These are phyloP conservation scores for Syzygium oleosum DNA, from an alignment of 345 rosid species.

Conservation along the genomic window DNA sequence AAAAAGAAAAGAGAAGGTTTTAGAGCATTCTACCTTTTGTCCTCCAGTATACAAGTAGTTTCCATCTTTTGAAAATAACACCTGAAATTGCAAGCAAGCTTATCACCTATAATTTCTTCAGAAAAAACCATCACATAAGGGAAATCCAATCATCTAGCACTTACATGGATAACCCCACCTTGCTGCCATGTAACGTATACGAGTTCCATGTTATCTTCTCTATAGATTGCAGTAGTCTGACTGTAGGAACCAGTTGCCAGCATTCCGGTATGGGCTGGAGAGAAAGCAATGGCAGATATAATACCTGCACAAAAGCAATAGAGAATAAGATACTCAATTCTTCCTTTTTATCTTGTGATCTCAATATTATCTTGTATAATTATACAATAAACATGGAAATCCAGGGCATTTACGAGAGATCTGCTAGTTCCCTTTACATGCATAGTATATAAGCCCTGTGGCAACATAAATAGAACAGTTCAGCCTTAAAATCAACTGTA, in stretches of 20 bases:
- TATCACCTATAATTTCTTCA: background rate
- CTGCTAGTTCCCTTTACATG: too few relatives aligned
- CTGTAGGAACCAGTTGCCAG: conserved; percentile 88
- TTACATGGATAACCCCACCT: conserved; percentile 92
- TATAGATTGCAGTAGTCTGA: conserved; percentile 72
- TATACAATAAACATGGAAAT: background rate
- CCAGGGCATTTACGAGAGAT: too few relatives aligned
- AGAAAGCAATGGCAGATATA: conserved; percentile 75
- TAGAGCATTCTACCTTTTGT: conserved; percentile 49
- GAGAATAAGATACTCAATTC: background rate
- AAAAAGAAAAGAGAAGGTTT: background rate
- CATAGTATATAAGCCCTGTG: too few relatives aligned
- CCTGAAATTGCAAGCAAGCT: conserved; percentile 32
- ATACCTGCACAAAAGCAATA: conserved; percentile 41
- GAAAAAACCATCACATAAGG: background rate
- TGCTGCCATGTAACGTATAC: conserved; percentile 93
- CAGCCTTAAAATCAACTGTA: too few relatives aligned
- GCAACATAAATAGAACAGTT: too few relatives aligned
- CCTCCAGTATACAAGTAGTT: conserved; percentile 78
- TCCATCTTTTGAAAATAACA: conserved; percentile 89
- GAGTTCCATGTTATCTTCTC: conserved; percentile 93
- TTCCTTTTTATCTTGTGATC: too few relatives aligned
- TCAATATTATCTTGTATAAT: too few relatives aligned
- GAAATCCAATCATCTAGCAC: conserved; percentile 6
- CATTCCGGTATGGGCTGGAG: conserved; percentile 68